Conservation (phyloP, 257 asterid genomes). For the Osmanthus fragrans region DNA sequence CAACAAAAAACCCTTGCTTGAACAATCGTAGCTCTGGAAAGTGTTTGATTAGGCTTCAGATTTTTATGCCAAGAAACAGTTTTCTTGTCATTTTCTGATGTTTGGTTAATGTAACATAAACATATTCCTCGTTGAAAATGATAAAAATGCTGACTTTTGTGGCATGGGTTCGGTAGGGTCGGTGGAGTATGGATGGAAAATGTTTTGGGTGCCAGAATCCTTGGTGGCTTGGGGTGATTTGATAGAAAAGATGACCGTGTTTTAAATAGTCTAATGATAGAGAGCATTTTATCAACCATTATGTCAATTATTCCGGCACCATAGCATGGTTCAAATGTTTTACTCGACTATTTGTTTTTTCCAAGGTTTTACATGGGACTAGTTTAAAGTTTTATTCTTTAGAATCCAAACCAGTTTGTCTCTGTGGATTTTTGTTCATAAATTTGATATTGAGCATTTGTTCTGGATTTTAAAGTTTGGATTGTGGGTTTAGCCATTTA, state of each 20-base stretch:
- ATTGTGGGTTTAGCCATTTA: background rate
- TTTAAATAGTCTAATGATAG: no score
- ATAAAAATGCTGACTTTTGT: background rate
- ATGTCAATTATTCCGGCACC: no score
- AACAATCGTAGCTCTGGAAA: background rate
- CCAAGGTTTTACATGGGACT: background rate
- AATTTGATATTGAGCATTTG: no score
- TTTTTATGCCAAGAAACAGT: conserved; percentile 1
- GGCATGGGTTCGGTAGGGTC: background rate
- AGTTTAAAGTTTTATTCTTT: background rate
- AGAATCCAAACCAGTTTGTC: background rate
- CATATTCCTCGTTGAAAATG: background rate
- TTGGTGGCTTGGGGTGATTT: no score
- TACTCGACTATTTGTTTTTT: background rate
- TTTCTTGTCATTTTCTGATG: background rate
- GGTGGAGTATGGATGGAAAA: background rate
- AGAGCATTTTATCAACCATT: no score
- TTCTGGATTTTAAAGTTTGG: background rate
- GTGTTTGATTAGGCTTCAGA: background rate
- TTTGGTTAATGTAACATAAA: background rate
- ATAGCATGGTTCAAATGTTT: background rate
- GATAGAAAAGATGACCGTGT: no score
- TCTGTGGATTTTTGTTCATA: background rate
- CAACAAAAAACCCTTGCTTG: background rate
- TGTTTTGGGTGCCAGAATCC: no score